A percentile compares a stretch with the other conserved stretches of the same genome.
Evolutionary conservation across 2,329 filamentous ascomycete genomes (phyloP).

Genomic region (Paecilomyces niveus): DNA sequence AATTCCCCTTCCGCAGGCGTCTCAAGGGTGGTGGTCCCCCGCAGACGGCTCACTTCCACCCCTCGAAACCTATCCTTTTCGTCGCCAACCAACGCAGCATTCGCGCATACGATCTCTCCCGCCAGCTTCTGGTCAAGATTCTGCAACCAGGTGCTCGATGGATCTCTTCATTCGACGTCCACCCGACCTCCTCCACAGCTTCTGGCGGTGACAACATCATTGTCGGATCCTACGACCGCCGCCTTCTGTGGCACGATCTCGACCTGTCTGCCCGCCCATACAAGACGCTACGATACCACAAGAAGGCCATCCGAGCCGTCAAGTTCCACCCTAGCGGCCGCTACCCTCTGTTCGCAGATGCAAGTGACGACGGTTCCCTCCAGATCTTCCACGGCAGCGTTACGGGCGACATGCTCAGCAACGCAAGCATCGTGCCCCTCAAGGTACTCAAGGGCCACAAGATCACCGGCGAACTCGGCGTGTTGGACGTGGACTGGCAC

Average conservation of each 20-base stretch:
- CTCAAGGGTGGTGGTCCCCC: slow-evolving; percentile 65
- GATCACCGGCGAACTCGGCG: slow-evolving; percentile 76
- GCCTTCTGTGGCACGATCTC: slow-evolving; percentile 92
- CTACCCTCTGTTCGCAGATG: slow-evolving; percentile 84
- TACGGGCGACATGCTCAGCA: slow-evolving; percentile 89
- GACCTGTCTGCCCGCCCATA: slow-evolving; percentile 86
- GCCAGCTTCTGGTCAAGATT: slow-evolving; percentile 86
- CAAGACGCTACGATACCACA: slow-evolving; percentile 93
- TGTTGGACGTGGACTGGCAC: slow-evolving; percentile 95
- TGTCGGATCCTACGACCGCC: slow-evolving; percentile 88
- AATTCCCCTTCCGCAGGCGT: slow-evolving; percentile 77
- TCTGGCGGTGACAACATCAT: slow-evolving; percentile 89
- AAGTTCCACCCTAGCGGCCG: slow-evolving; percentile 73
- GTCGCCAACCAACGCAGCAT: slow-evolving; percentile 92
- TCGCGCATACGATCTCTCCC: slow-evolving; percentile 86
- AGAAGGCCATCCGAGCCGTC: slow-evolving; percentile 82
- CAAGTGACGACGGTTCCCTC: slow-evolving; percentile 86
- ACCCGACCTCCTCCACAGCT: slow-evolving; percentile 82
- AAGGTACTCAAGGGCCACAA: slow-evolving; percentile 91
- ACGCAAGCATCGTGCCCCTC: slow-evolving; percentile 89
- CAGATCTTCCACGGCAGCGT: slow-evolving; percentile 98
- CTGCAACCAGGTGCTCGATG: slow-evolving; percentile 87
- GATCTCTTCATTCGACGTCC: slow-evolving; percentile 91
- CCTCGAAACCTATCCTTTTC: slow-evolving; percentile 85
- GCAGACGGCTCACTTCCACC: slow-evolving; percentile 91